Evolutionary conservation across 495 filamentous ascomycete species (phyloP), one percentile per base, ranked within the genome.

Genomic region (Lindgomyces ingoldianus): DNA sequence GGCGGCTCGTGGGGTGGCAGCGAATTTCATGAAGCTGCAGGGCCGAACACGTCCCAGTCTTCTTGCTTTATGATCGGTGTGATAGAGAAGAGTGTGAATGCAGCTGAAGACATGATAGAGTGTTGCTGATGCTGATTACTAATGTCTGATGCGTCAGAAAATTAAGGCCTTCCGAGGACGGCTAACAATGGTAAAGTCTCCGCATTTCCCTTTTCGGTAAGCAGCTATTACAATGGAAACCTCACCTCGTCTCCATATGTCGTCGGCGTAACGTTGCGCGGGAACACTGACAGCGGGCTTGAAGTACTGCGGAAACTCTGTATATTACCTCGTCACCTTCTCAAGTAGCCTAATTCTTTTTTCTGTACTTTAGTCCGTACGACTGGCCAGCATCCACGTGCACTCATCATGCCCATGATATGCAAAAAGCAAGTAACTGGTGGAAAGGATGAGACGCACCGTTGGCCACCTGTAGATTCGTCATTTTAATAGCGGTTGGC

Each of bases 1-100:
- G 14, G 58, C 26, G 27, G 58, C 46, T 51, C 58, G 58, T 47
- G 45, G 58, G 58, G 48, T 29, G 50, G 57, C 44, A 39, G 51
- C 12, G 3, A 4, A 10, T 3, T 3, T 16, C 49, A 45, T 14
- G 14, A 14, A 47, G 27, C 19, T 25, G 36, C 41, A 21, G 18
- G 26, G 22, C 41, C 12, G 22, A 19, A 33, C 14, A 18, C 9
- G 49, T 54, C 60, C 30, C 6, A 19, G 24, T 27, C 19, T n/a
- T 29, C 22, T 18, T 30, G 45, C 19, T 41, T 1, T 21, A 24
- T 2, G 50, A 49, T 57, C 52, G 60, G 60, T 64, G 60, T 64
- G 60, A 64, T 56, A 19, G 60, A 57, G 41, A 19, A 51, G 60
- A 45, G 29, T 26, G 26, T 16, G 27, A 45, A 46, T 44, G 49